These are phyloP conservation scores for Penicillium pulvis DNA, from an alignment of 495 filamentous ascomycete genomes.

Conservation along the genomic window DNA sequence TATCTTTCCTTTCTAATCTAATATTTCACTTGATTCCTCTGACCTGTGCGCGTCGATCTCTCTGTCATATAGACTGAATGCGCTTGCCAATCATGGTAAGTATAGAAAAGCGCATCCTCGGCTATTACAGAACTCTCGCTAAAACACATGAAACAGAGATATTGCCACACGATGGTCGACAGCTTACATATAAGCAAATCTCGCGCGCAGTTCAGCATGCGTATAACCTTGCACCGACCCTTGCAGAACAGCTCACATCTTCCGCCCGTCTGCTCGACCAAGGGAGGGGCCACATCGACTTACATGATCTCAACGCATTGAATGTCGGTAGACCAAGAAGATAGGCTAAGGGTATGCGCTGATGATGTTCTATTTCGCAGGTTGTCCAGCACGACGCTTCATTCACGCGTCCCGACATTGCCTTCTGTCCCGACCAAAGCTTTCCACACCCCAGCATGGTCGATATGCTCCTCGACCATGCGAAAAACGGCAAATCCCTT, in stretches of 20 bases:
- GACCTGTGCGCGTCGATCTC: neutral
- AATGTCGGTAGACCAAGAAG: neutral
- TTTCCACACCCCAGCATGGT: neutral
- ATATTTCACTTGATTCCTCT: neutral
- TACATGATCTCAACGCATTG: neutral
- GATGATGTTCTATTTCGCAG: neutral
- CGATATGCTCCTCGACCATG: neutral
- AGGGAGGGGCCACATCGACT: neutral
- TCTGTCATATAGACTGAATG: neutral
- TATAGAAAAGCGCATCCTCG: neutral
- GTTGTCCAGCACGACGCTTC: conserved; percentile 2
- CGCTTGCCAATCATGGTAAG: conserved; percentile 1
- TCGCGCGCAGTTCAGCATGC: conserved; percentile 3
- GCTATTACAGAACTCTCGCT: neutral
- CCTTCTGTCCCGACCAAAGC: conserved; percentile 2
- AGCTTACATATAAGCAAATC: neutral
- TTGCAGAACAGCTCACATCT: conserved; percentile 4
- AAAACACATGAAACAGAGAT: neutral
- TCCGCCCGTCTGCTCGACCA: conserved; percentile 3
- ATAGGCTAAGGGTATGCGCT: neutral
- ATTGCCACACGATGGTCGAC: neutral
- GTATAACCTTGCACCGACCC: conserved; percentile 6
- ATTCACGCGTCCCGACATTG: neutral
- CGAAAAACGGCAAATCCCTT: neutral
- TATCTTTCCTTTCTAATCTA: neutral